Percentiles rank a stretch among this genome's conserved stretches.
Conservation (phyloP, 1,284 basidiomycete genomes). For the Trametes pubescens region DNA sequence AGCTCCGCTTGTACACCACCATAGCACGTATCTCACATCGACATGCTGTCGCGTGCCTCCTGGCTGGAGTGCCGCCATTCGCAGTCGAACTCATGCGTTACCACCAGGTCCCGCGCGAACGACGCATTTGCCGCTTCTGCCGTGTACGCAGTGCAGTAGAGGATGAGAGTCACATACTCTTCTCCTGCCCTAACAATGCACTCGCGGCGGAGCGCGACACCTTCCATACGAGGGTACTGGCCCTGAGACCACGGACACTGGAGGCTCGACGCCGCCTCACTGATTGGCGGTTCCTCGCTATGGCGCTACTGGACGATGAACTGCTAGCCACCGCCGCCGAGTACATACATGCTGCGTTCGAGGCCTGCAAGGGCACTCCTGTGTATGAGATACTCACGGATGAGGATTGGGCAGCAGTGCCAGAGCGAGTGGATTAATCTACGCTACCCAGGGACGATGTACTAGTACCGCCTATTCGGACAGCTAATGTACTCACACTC, state of each 20-base stretch:
- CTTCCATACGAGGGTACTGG: not conserved
- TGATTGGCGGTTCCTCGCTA: constrained; percentile 2
- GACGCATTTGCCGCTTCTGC: constrained; percentile 6
- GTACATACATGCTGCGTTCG: not conserved
- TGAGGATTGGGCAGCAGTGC: not conserved
- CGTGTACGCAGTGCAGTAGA: not conserved
- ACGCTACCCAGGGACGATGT: too few relatives aligned
- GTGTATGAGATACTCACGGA: not conserved
- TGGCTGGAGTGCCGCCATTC: constrained; percentile 6
- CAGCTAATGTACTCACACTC: too few relatives aligned
- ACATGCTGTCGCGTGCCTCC: not conserved
- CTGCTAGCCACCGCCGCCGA: not conserved
- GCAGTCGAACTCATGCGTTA: not conserved
- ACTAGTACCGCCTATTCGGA: too few relatives aligned
- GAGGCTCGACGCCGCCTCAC: not conserved
- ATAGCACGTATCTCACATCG: not conserved
- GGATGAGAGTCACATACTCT: not conserved
- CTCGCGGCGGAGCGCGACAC: not conserved
- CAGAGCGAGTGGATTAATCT: too few relatives aligned
- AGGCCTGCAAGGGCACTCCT: not conserved
- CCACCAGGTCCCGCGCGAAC: not conserved
- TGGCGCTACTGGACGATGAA: not conserved
- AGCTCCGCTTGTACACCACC: not conserved
- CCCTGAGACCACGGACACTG: not conserved
- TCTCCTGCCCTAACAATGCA: not conserved